These are phyloP conservation scores for Pezicula radicicola DNA, from an alignment of 2,329 filamentous ascomycete species.

Conservation along the genomic window DNA sequence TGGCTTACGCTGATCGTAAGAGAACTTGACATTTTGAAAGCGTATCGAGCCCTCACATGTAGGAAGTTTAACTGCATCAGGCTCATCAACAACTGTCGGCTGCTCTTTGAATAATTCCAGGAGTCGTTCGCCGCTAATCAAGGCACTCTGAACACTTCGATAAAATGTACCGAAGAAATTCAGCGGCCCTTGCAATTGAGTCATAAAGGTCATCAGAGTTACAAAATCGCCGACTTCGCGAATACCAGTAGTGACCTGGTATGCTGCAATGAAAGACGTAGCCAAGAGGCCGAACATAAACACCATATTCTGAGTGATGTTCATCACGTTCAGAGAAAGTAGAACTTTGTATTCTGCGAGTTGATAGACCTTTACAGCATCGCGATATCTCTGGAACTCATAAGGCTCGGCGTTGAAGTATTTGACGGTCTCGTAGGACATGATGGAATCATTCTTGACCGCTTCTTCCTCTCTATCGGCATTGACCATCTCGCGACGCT, in stretches of 20 bases:
- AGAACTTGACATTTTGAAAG: conserved; percentile 87
- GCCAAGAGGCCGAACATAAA: conserved; percentile 75
- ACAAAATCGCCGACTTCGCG: conserved; percentile 71
- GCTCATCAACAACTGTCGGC: conserved; percentile 81
- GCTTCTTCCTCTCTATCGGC: conserved; percentile 93
- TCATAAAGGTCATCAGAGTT: conserved; percentile 71
- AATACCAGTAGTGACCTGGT: conserved; percentile 68
- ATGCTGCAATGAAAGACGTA: conserved; percentile 71
- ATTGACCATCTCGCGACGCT: conserved; percentile 91
- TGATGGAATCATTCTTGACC: conserved; percentile 97
- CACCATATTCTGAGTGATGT: conserved; percentile 75
- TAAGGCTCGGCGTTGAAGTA: conserved; percentile 85
- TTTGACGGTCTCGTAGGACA: conserved; percentile 95
- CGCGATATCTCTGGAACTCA: conserved; percentile 71
- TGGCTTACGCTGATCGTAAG: conserved; percentile 83
- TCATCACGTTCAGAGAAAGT: conserved; percentile 75
- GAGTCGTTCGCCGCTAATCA: conserved; percentile 96
- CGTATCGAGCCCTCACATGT: conserved; percentile 77
- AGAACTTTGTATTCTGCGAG: conserved; percentile 73
- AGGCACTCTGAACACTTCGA: conserved; percentile 88
- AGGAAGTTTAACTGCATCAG: conserved; percentile 58
- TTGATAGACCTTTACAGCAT: conserved; percentile 70
- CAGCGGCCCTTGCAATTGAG: conserved; percentile 74
- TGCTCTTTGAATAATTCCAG: conserved; percentile 95
- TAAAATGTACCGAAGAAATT: conserved; percentile 96